A percentile compares a stretch with the other conserved stretches of the same genome.
phyloP scores from a whole-genome alignment of 257 asterid genomes.

The Jaltomata sinuosa region DNA sequence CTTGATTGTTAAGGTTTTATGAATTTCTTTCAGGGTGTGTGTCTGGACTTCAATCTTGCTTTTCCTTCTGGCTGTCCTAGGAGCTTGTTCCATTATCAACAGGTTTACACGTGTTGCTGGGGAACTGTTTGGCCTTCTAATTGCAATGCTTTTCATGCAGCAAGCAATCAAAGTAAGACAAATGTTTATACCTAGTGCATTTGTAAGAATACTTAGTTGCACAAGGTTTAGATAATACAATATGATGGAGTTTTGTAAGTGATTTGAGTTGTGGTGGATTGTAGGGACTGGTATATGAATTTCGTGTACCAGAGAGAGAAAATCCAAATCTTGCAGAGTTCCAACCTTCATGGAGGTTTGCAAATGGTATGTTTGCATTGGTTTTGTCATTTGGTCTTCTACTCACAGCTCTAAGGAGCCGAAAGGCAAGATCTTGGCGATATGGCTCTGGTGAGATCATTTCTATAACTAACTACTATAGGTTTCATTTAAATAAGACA shows the following conservation, averaged over 20 bases:
- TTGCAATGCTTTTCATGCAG: slow-evolving; percentile 21
- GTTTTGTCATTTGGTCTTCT: slow-evolving; percentile 39
- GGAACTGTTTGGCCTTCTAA: slow-evolving; percentile 17
- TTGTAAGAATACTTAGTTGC: background rate
- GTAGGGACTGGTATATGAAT: slow-evolving; percentile 45
- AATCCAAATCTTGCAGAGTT: slow-evolving; percentile 10
- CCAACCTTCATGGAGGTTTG: slow-evolving; percentile 40
- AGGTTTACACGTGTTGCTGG: slow-evolving; percentile 21
- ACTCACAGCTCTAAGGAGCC: slow-evolving; percentile 34
- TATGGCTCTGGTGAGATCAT: slow-evolving; percentile 34
- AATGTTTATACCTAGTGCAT: background rate
- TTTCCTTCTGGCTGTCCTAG: slow-evolving; percentile 44
- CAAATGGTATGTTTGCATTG: slow-evolving; percentile 42
- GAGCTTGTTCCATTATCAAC: slow-evolving; percentile 37
- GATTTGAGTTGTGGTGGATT: background rate
- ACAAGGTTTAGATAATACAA: background rate
- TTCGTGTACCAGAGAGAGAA: slow-evolving; percentile 38
- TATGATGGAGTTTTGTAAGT: background rate
- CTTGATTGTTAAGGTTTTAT: background rate
- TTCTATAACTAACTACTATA: background rate
- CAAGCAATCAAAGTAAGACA: slow-evolving; percentile 14
- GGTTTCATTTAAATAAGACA: background rate
- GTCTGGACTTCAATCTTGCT: slow-evolving; percentile 48
- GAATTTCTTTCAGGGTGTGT: slow-evolving; percentile 39
- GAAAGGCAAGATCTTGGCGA: slow-evolving; percentile 48